Evolutionary conservation across 2,329 filamentous ascomycete species (phyloP), one percentile per base, ranked within the genome.

Genomic region (Ophiostoma fasciatum): DNA sequence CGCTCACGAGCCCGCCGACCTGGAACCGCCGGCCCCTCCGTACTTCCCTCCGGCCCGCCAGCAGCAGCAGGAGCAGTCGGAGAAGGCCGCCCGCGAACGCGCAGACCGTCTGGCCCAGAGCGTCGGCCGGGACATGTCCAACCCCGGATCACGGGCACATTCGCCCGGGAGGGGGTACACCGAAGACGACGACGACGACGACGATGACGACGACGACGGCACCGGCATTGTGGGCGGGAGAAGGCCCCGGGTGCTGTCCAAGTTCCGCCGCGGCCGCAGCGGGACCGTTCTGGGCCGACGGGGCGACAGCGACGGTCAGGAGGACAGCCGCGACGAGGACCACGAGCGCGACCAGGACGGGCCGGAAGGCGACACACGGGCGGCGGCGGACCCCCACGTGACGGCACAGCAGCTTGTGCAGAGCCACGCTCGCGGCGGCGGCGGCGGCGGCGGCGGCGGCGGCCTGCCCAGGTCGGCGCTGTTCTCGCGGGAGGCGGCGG

Each of bases 71-170:
- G 36, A 46, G 20, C 31, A 40, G 25, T 56, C 54, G 1, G 53
- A 55, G 39, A 46, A 52, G 7, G 54, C 54, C 19, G 54, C 54
- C 26, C 53, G 52, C 31, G 45, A 54, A 25, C 49, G 54, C 13
- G 54, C 54, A 3, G 54, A 56, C 31, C 48, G 54, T 9, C 46
- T 57, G 18, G 54, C 54, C 9, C 49, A 51, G 36, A 50, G 47
- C 23, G 50, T 57, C 2, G 51, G 49, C 18, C 45, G 49, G 3
- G 48, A 44, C 21, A 46, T 47, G 14, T 56, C 53, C 7, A 47
- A 44, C 7, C 48, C 51, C 20, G 22, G 29, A 2, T 15, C 30
- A 8, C n/a, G n/a, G n/a, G n/a, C n/a, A n/a, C n/a, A n/a, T n/a
- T n/a, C n/a, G n/a, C n/a, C n/a, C n/a, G n/a, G n/a, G n/a, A n/a